Conservation (phyloP, 192 early-diverging fungal genomes). For the Helicostylum pulchrum region DNA sequence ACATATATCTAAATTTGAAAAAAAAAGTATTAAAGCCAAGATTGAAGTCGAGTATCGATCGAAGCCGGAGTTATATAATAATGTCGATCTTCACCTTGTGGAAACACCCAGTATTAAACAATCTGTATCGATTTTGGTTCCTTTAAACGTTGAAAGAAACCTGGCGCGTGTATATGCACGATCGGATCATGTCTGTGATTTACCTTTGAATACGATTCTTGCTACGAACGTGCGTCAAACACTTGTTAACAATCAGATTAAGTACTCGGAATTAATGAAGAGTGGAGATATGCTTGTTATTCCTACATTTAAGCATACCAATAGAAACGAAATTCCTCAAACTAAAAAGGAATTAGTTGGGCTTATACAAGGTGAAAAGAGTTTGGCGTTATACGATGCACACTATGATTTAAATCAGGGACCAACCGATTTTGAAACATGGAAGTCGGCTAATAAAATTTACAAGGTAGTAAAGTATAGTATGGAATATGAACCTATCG, state of each 20-base stretch:
- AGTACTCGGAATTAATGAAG: constrained; percentile 32
- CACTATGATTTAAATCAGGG: constrained; percentile 50
- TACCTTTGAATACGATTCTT: constrained; percentile 41
- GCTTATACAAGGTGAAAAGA: constrained; percentile 20
- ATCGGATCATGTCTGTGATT: constrained; percentile 44
- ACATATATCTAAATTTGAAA: constrained; percentile 30
- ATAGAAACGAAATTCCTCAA: constrained; percentile 14
- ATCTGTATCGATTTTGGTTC: constrained; percentile 1
- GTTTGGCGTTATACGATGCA: constrained; percentile 41
- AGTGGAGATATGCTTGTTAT: constrained; percentile 50
- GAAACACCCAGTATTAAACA: constrained; percentile 9
- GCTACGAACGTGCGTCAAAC: constrained; percentile 36
- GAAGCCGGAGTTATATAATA: background rate
- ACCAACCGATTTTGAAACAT: constrained; percentile 45
- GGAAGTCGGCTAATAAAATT: constrained; percentile 35
- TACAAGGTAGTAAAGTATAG: constrained; percentile 50
- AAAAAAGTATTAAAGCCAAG: constrained; percentile 1
- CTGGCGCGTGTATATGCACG: constrained; percentile 49
- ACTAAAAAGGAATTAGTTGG: constrained; percentile 35
- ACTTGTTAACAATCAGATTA: constrained; percentile 31
- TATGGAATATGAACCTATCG: constrained; percentile 53
- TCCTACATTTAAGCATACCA: constrained; percentile 41
- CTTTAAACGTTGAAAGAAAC: constrained; percentile 48
- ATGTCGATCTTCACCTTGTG: constrained; percentile 52
- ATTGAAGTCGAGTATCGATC: constrained; percentile 5